A percentile compares a stretch with the other conserved stretches of the same genome.
Conservation (phyloP, 1,139 yeast genomes). For the Spathaspora jeffriesii region DNA sequence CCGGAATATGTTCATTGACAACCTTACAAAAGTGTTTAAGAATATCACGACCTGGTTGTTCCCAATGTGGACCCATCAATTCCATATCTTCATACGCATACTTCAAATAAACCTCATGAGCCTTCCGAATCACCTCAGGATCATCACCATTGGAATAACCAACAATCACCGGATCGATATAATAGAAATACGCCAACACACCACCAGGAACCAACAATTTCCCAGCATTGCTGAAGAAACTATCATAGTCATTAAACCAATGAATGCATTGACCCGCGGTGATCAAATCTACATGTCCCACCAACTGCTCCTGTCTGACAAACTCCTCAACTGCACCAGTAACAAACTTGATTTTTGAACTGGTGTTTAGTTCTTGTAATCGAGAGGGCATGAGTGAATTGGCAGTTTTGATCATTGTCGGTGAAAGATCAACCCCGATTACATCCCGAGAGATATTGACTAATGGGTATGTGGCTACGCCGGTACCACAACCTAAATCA, state of each 20-base stretch:
- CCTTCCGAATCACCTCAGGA: slow-evolving; percentile 19
- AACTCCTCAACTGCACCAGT: slow-evolving; percentile 39
- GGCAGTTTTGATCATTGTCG: slow-evolving; percentile 36
- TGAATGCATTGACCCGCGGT: slow-evolving; percentile 50
- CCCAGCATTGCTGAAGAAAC: slow-evolving; percentile 29
- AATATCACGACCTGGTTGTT: slow-evolving; percentile 43
- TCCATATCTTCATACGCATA: slow-evolving; percentile 37
- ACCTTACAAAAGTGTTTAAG: slow-evolving; percentile 26
- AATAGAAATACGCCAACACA: slow-evolving; percentile 44
- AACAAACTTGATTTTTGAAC: slow-evolving; percentile 25
- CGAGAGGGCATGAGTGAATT: slow-evolving; percentile 23
- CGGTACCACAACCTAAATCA: slow-evolving; percentile 45
- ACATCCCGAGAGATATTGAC: slow-evolving; percentile 30
- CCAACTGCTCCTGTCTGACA: slow-evolving; percentile 18
- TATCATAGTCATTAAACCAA: slow-evolving; percentile 41
- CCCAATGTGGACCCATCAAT: slow-evolving; percentile 45
- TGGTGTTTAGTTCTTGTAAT: slow-evolving; percentile 13
- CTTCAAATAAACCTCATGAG: slow-evolving; percentile 27
- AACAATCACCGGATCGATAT: slow-evolving; percentile 40
- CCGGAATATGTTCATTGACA: slow-evolving; percentile 36
- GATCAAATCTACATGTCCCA: slow-evolving; percentile 30
- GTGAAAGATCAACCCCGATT: slow-evolving; percentile 35
- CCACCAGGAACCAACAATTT: slow-evolving; percentile 37
- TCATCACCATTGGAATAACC: slow-evolving; percentile 18
- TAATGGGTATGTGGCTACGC: slow-evolving; percentile 40